These are phyloP conservation scores for Hypoxylon rickii DNA, from an alignment of 495 filamentous ascomycete genomes.

Conservation along the genomic window DNA sequence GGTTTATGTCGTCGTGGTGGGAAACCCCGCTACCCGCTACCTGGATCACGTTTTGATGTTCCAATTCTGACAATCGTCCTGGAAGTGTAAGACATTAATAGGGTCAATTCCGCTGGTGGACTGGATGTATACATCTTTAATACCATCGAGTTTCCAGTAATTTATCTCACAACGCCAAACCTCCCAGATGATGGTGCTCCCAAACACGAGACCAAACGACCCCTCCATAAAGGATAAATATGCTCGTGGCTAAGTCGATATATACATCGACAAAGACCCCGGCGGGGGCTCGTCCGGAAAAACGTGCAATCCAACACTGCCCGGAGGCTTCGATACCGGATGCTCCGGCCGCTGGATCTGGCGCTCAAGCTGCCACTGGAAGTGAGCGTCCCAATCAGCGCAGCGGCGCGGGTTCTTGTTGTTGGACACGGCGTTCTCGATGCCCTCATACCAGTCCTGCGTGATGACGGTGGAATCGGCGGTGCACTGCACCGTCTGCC, in stretches of 20 bases:
- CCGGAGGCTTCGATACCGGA: neutral
- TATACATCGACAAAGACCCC: neutral
- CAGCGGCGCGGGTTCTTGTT: slow-evolving; percentile 4
- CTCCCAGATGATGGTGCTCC: too few species aligned
- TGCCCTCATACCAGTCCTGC: slow-evolving; percentile 6
- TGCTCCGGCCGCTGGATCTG: neutral
- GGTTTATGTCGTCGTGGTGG: too few species aligned
- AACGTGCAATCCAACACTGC: neutral
- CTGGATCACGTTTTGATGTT: too few species aligned
- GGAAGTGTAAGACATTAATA: too few species aligned
- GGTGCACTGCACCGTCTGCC: slow-evolving; percentile 8
- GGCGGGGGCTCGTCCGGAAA: neutral
- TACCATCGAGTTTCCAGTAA: too few species aligned
- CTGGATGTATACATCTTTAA: too few species aligned
- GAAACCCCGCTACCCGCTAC: too few species aligned
- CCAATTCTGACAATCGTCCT: too few species aligned
- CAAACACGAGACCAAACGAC: neutral
- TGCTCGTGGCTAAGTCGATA: neutral
- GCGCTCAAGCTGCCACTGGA: neutral
- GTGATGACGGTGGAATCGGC: slow-evolving; percentile 12
- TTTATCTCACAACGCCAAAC: too few species aligned
- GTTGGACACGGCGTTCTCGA: neutral
- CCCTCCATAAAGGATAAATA: neutral
- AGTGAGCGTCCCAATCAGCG: slow-evolving; percentile 10
- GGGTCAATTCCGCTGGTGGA: too few species aligned